Base-by-base conservation (phyloP, 148 eudicot genomes). In the Polygonum aviculare region DNA sequence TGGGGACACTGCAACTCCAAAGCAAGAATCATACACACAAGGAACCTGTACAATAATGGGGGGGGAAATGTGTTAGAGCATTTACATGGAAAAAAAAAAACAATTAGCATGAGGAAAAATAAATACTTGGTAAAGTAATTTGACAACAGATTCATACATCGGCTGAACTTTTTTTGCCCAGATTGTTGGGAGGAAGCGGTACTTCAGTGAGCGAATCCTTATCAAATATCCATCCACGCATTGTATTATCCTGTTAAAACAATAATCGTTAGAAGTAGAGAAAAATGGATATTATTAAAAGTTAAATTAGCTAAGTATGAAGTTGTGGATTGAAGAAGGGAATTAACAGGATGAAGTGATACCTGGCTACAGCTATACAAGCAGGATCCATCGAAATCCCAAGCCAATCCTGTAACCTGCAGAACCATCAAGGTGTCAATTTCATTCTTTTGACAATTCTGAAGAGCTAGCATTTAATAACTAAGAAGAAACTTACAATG, bases 331-430 rank as follows among this genome's bases (percentile, higher is more conserved):
- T 22, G 11, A 16, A 67, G 14, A 15, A 36, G 5, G 19, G 3
- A 67, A 9, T 67, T 10, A 21, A 21, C 21, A 15, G 26, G 60
- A 21, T 14, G 19, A 36, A 36, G 38, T 36, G 41, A 12, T 89
- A 94, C 98, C 97, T 90, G 94, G 81, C 97, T 87, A 85, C 96
- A 88, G 82, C 97, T 95, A 84, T 88, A 90, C 83, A 95, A 82
- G 81, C 91, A 90, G 69, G 78, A 79, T 49, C 99, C 99, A 80
- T 84, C 91, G 81, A 92, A 90, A 76, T 91, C 93, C 99, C 99
- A 95, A 79, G 81, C 86, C 77, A 92, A 80, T 80, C 99, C 99
- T 60, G 97, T 88, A 72, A 92, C 83, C 98, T 94, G 85, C 74
- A 79, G 69, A 39, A 48, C 33, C 21, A 26, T 21, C 52, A 33